Percentiles rank a stretch among this genome's conserved stretches.
Evolutionary conservation across 768 basidiomycete genomes (phyloP).

Genomic region (Naganishia vishniacii): DNA sequence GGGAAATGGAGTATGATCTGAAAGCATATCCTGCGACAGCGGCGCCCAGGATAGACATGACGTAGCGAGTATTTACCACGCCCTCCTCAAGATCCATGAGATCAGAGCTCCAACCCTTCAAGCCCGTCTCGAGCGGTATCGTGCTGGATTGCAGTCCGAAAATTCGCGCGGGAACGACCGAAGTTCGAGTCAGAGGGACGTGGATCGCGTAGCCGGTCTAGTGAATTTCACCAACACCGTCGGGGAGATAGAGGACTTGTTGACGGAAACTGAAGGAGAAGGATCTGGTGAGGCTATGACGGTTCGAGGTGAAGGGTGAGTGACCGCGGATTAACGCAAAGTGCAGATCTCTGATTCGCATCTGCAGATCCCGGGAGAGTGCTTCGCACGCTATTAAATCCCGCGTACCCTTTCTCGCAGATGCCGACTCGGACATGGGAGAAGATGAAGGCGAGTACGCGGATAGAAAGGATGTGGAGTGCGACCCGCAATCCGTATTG

Average conservation of each 20-base stretch:
- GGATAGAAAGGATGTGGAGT: too few relatives aligned
- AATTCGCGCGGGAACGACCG: too few relatives aligned
- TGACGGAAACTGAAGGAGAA: slow-evolving; percentile 4
- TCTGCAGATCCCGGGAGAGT: neutral
- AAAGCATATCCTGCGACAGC: neutral
- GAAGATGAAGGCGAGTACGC: slow-evolving; percentile 1
- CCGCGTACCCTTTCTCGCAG: slow-evolving; percentile 11
- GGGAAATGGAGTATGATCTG: neutral
- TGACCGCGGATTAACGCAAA: neutral
- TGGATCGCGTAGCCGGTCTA: neutral
- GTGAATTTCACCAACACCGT: slow-evolving; percentile 1
- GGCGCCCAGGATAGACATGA: slow-evolving; percentile 21
- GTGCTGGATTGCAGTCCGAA: neutral
- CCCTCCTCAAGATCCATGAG: slow-evolving; percentile 28
- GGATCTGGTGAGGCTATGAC: neutral
- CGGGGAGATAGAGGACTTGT: slow-evolving; percentile 10
- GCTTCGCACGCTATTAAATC: slow-evolving; percentile 15
- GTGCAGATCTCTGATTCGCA: neutral
- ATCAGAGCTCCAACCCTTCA: slow-evolving; percentile 24
- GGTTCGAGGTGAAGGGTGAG: neutral
- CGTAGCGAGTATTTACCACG: slow-evolving; percentile 21
- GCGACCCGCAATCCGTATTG: neutral
- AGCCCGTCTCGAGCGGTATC: slow-evolving; percentile 18
- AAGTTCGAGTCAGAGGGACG: neutral
- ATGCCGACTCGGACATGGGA: slow-evolving; percentile 17